These are phyloP conservation scores for Entamoeba histolytica DNA, from an alignment of 208 protist species.

Conservation along the genomic window DNA sequence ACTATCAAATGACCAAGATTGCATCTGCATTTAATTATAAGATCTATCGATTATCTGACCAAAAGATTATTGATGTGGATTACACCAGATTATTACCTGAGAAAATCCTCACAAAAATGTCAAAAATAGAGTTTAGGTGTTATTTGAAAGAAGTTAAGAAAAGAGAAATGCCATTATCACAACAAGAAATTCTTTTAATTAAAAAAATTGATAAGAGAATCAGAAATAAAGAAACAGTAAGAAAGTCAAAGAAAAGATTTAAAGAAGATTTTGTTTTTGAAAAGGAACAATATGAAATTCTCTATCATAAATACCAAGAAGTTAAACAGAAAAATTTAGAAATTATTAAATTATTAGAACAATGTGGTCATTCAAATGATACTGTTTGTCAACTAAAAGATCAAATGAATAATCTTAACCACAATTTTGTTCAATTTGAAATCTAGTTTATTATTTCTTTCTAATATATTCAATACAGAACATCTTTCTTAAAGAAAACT, in stretches of 20 bases:
- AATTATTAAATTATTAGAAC: not conserved
- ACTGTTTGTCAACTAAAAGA: not conserved
- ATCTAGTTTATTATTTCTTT: too few species aligned
- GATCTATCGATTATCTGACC: not conserved
- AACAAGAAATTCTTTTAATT: not conserved
- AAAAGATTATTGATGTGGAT: not conserved
- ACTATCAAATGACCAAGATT: too few species aligned
- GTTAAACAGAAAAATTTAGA: not conserved
- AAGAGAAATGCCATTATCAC: not conserved
- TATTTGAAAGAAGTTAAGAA: not conserved
- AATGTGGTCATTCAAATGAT: not conserved
- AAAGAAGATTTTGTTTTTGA: not conserved
- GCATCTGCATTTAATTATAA: not conserved
- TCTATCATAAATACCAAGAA: not conserved
- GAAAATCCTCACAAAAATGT: not conserved
- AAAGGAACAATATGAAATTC: not conserved
- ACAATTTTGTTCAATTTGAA: too few species aligned
- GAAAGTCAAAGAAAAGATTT: not conserved
- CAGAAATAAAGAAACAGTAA: not conserved
- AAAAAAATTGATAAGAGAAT: not conserved
- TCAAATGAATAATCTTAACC: too few species aligned
- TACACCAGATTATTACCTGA: not conserved
- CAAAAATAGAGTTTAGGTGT: not conserved
- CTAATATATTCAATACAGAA: too few species aligned
- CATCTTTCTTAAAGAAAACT: too few species aligned